phyloP scores from a whole-genome alignment of 352 stramenopile species.

The Phytopythium sindhum region DNA sequence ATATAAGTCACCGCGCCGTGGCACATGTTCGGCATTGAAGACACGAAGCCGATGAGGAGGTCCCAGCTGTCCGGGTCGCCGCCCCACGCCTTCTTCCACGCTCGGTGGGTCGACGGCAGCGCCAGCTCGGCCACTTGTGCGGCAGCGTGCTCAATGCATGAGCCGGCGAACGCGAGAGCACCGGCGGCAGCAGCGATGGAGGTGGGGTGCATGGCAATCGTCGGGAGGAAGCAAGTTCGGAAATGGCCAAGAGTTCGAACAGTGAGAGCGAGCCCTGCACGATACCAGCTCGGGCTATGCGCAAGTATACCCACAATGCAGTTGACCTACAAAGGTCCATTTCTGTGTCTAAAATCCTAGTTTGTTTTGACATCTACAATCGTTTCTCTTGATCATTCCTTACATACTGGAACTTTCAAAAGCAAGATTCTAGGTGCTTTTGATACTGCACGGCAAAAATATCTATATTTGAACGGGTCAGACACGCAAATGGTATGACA shows the following conservation, averaged over 20 bases:
- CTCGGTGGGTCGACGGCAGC: not conserved
- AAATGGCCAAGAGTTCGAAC: not conserved
- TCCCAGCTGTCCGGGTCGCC: slow-evolving; percentile 5
- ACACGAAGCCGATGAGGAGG: not conserved
- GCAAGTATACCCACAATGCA: not conserved
- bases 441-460: no score
- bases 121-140: not conserved
- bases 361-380: no score
- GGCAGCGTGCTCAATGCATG: not conserved
- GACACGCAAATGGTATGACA: no score
- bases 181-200: not conserved
- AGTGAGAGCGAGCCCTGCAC: not conserved
- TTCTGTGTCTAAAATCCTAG: no score
- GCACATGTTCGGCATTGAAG: not conserved
- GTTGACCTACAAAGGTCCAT: no score
- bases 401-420: no score
- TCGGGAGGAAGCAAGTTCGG: not conserved
- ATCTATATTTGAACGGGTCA: no score
- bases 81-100: not conserved
- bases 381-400: no score
- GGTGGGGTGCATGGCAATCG: not conserved
- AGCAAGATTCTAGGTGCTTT: no score
- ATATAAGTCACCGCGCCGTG: not conserved
- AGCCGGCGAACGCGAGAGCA: not conserved
- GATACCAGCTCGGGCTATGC: not conserved